Evolutionary conservation across 257 asterid species (phyloP).

Genomic region (Lycium barbarum): DNA sequence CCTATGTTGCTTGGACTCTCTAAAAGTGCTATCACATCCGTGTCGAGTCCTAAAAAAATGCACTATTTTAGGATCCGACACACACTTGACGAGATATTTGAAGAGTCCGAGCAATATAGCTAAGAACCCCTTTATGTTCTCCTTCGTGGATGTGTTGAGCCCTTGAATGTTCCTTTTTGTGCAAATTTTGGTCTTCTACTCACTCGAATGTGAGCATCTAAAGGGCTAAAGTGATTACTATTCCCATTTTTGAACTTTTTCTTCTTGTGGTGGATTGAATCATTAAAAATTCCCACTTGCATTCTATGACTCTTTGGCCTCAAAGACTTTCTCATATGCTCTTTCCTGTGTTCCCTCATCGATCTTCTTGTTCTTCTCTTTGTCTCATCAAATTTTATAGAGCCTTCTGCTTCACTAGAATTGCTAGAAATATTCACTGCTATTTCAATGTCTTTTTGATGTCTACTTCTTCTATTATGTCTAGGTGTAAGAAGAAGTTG

Average conservation of each 20-base stretch:
- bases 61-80: background rate
- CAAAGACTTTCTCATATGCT: slow-evolving; percentile 59
- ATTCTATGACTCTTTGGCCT: slow-evolving; percentile 63
- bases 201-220: slow-evolving; percentile 61
- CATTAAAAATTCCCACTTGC: slow-evolving; percentile 40
- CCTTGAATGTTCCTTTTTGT: slow-evolving; percentile 43
- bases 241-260: slow-evolving; percentile 34
- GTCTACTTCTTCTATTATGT: slow-evolving; percentile 38
- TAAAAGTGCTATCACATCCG: background rate
- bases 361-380: slow-evolving; percentile 32
- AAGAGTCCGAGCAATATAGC: background rate
- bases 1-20: background rate
- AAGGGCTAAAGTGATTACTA: slow-evolving; percentile 36
- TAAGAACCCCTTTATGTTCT: background rate
- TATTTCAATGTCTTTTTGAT: slow-evolving; percentile 50
- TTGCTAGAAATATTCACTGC: slow-evolving; percentile 22
- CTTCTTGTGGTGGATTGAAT: slow-evolving; percentile 34
- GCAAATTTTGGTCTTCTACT: slow-evolving; percentile 58
- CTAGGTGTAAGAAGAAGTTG: slow-evolving; percentile 41
- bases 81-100: background rate
- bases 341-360: slow-evolving; percentile 45
- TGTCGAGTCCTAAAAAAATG: background rate
- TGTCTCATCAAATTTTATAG: slow-evolving; percentile 29
- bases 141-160: slow-evolving; percentile 37
- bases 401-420: slow-evolving; percentile 42